Conservation (phyloP, 106 monocot species). For the Dendrobium catenatum region DNA sequence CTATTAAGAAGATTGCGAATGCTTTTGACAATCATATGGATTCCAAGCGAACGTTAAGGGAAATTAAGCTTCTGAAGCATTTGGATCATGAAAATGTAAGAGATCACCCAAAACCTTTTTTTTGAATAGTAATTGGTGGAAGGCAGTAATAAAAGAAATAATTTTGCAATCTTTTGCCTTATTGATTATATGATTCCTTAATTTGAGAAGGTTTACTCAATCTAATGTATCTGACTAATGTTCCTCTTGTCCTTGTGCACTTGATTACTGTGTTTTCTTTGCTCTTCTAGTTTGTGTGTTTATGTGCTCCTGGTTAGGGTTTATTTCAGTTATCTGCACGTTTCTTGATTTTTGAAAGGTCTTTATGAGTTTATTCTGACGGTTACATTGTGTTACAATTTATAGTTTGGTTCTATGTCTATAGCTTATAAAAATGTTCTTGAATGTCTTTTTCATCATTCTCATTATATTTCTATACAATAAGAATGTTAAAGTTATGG, state of each 20-base stretch:
- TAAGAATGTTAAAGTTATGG: background rate
- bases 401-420: too few species aligned
- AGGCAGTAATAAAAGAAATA: background rate
- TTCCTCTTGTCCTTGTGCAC: background rate
- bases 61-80: slow-evolving; percentile 62
- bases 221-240: background rate
- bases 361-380: background rate
- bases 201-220: background rate
- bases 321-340: background rate
- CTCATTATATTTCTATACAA: background rate
- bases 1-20: slow-evolving; percentile 74
- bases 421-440: too few species aligned
- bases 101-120: background rate
- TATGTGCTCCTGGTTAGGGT: background rate
- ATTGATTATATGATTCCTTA: background rate
- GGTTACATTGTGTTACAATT: background rate
- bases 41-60: slow-evolving; percentile 60
- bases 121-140: background rate
- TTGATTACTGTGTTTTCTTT: background rate
- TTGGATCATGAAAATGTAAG: slow-evolving; percentile 78
- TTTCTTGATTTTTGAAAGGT: background rate
- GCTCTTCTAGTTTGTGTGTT: background rate
- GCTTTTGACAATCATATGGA: slow-evolving; percentile 70
- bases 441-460: background rate
- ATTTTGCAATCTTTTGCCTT: background rate